Base-by-base conservation (phyloP, 768 basidiomycete genomes). In the Phanerochaete carnosa region DNA sequence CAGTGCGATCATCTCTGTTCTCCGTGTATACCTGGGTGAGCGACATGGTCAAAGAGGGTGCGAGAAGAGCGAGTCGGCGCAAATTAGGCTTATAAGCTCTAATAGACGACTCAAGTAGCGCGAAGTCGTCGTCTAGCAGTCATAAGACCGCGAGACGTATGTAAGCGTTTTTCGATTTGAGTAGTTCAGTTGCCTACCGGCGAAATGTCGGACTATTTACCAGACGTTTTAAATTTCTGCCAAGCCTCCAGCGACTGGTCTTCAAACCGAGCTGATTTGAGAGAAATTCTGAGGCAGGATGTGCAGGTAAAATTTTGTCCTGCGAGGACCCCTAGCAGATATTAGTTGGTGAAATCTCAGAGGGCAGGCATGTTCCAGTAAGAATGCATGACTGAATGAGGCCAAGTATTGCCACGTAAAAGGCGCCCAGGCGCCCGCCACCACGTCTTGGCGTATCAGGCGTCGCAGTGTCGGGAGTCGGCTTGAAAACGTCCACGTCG, bases 401-500 rank as follows among this genome's bases (percentile, higher is more conserved):
- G 54, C 11, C 39, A n/a, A n/a, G n/a, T n/a, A 26, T 19, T 39
- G 22, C 54, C 54, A 55, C 54, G 54, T 55, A 37, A 23, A 39
- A 3, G 11, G 32, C 33, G 32, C 23, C 54, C n/a, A 37, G 37
- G 9, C 25, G 25, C 22, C 37, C 35, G 54, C 54, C 35, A 39
- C 28, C 23, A 55, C 35, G 54, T 43, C 35, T n/a, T 55, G 54
- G 54, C 54, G 52, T 54, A 54, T 54, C 52, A 54, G 35, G 32
- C 52, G 54, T 55, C 54, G 54, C 54, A 55, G 54, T 9, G 54
- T 37, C 54, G 54, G 54, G 54, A 8, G 33, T 55, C 54, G 54
- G 54, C 54, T 55, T 55, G 54, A 55, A 55, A 55, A 55, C 57
- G 32, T 50, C 57, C 57, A 58, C 57, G 57, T 58, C 57, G 57